phyloP scores from a whole-genome alignment of 2,329 filamentous ascomycete genomes.

The Diaporthe longicolla region DNA sequence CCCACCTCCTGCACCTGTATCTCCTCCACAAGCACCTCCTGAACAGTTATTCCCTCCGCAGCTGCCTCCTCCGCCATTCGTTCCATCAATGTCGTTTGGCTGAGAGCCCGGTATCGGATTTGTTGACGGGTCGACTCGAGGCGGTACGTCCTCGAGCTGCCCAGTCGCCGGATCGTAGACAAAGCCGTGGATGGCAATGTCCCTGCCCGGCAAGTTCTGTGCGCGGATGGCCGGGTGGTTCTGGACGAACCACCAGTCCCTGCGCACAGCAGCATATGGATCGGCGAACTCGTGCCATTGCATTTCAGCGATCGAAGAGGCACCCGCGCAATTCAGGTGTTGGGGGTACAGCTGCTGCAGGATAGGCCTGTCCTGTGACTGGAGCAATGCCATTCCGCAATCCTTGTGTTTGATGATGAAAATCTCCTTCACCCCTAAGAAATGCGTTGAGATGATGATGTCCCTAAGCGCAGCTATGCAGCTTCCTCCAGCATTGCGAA shows the following conservation, averaged over 20 bases:
- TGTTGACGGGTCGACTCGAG: neutral
- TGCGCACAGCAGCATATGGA: neutral
- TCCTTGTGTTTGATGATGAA: slow-evolving; percentile 81
- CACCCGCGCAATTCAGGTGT: neutral
- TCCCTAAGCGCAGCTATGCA: slow-evolving; percentile 79
- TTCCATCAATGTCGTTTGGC: neutral
- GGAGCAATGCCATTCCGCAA: slow-evolving; percentile 72
- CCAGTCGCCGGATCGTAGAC: slow-evolving; percentile 10
- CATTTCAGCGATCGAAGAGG: slow-evolving; percentile 12
- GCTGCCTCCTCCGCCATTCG: too few relatives aligned
- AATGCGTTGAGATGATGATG: slow-evolving; percentile 84
- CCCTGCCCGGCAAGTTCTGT: neutral
- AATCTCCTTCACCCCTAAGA: slow-evolving; percentile 82
- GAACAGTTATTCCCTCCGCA: too few relatives aligned
- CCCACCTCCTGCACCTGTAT: neutral
- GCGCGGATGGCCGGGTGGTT: slow-evolving; percentile 26
- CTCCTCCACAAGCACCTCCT: too few relatives aligned
- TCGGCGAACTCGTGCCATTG: neutral
- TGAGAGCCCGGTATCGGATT: slow-evolving; percentile 15
- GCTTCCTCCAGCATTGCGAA: slow-evolving; percentile 80
- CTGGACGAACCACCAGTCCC: slow-evolving; percentile 25
- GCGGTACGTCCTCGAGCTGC: neutral
- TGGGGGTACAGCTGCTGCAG: neutral
- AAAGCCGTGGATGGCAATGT: slow-evolving; percentile 1
- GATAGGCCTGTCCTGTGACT: neutral